These are phyloP conservation scores for Cercospora sojina DNA, from an alignment of 2,329 filamentous ascomycete species.

Conservation along the genomic window DNA sequence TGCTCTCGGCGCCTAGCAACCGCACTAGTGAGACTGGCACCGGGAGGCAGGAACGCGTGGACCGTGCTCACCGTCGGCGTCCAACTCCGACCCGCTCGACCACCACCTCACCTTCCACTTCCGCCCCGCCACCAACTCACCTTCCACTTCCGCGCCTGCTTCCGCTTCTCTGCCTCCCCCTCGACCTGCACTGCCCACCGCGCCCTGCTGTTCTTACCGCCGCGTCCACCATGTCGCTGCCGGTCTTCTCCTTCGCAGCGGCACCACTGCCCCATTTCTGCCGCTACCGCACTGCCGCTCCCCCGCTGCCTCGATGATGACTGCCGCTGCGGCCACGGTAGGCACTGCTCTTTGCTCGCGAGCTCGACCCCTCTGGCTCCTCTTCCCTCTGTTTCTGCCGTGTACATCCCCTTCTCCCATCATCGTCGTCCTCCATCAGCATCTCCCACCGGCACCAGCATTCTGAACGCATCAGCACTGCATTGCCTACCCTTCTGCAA, in stretches of 20 bases:
- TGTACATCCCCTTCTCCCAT: neutral
- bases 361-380: neutral
- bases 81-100: neutral
- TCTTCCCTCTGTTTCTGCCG: constrained; percentile 5
- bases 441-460: neutral
- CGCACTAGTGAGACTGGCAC: neutral
- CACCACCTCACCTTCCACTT: neutral
- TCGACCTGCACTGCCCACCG: neutral
- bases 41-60: neutral
- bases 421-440: constrained; percentile 9
- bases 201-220: neutral
- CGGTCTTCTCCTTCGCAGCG: neutral
- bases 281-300: neutral
- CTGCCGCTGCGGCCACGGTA: neutral
- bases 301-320: neutral
- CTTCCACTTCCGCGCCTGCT: neutral
- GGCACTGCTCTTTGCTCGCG: neutral
- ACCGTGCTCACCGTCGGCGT: neutral
- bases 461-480: neutral
- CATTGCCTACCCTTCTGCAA: neutral
- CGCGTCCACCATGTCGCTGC: neutral
- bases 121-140: neutral
- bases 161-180: neutral
- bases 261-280: neutral
- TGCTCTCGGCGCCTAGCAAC: constrained; percentile 3